Base-by-base conservation (phyloP, 495 filamentous ascomycete genomes). In the Terfezia claveryi region DNA sequence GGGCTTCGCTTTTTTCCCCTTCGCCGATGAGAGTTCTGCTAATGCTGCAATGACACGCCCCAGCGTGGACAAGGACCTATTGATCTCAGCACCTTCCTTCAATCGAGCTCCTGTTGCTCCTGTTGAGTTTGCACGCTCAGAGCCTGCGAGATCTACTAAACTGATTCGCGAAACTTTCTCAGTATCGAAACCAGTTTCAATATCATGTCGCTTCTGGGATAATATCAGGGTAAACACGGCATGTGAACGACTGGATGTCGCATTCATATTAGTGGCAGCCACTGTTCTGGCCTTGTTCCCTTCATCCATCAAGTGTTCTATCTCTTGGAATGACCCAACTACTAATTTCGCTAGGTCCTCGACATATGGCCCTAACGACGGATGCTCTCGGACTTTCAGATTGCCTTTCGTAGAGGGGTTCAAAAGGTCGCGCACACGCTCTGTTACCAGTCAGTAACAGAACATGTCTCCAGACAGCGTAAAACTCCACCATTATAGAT, bases 221-320 rank as follows among this genome's bases (percentile, higher is more conserved):
- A 99, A 73, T 55, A 87, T 96, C 44, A 99, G 72, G 7, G 92
- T 99, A 67, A 99, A 99, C 12, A 99, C 92, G 38, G 92, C 92
- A 66, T 99, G 92, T 62, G 86, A 94, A 69, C 92, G 78, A 78
- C 87, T 94, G 53, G 88, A 95, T 3, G 92, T 96, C 71, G 96
- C 91, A 73, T 99, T 99, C 91, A 96, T 96, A 73, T 95, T 99
- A 38, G 92, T 99, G 5, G 92, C 92, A 4, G 92, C 92, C 38
- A 99, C 92, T 17, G 92, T 99, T 72, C 92, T 74, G 8, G 92
- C 92, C 67, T 96, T 96, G 70, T 96, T 96, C 60, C 92, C 92
- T 69, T 96, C 91, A 68, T 96, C 92, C 92, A 99, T 96, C 62
- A 99, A 72, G 63, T 93, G 78, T 63, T 96, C 91, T 62, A 96